Conservation (phyloP, 805 yeast species). For the Komagataella pastoris region DNA sequence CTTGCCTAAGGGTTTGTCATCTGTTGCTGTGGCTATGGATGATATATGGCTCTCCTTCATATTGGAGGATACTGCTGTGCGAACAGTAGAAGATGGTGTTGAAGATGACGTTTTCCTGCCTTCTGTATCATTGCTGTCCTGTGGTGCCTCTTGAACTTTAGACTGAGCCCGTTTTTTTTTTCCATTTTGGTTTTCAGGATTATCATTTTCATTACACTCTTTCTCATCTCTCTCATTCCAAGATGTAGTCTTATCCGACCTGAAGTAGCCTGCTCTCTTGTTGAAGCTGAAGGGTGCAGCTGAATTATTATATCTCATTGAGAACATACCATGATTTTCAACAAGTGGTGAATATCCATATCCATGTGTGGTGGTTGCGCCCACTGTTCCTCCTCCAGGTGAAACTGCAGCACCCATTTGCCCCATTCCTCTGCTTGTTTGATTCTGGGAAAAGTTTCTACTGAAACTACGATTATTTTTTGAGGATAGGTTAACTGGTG, state of each 20-base stretch:
- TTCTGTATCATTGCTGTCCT: conserved; percentile 8
- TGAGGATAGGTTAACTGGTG: conserved; percentile 55
- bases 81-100: conserved; percentile 10
- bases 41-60: conserved; percentile 14
- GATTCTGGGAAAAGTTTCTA: not conserved
- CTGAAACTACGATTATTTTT: conserved; percentile 11
- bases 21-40: conserved; percentile 10
- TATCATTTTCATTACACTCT: conserved; percentile 5
- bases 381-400: not conserved
- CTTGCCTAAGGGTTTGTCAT: conserved; percentile 11
- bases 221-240: conserved; percentile 5
- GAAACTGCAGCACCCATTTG: not conserved
- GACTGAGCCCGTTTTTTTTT: conserved; percentile 3
- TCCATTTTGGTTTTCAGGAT: conserved; percentile 4
- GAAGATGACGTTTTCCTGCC: conserved; percentile 1
- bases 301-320: conserved; percentile 7
- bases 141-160: conserved; percentile 2
- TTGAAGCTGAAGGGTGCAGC: conserved; percentile 3
- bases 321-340: conserved; percentile 6
- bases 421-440: not conserved
- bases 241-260: conserved; percentile 2
- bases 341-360: conserved; percentile 8
- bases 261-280: conserved; percentile 1
- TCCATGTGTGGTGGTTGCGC: conserved; percentile 4
- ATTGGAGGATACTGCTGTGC: conserved; percentile 13